phyloP scores from a whole-genome alignment of 2,329 filamentous ascomycete genomes.

The Lachnellula willkommii region DNA sequence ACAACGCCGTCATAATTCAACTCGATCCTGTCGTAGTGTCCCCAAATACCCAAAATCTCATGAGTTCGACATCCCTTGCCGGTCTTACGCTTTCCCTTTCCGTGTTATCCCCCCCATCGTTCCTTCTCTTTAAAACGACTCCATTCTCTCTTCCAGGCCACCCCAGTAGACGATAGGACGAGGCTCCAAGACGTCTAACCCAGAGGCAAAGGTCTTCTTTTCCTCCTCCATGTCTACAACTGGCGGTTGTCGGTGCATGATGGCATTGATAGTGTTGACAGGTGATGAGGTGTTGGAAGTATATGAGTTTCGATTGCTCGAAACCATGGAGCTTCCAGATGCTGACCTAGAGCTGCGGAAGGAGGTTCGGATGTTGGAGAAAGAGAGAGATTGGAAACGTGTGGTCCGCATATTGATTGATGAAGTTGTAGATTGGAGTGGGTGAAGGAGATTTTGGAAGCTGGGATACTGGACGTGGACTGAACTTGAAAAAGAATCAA shows the following conservation, averaged over 20 bases:
- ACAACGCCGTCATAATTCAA: slow-evolving; percentile 15
- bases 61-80: background rate
- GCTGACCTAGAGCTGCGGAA: slow-evolving; percentile 46
- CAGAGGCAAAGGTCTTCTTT: slow-evolving; percentile 46
- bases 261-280: slow-evolving; percentile 50
- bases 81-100: background rate
- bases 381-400: slow-evolving; percentile 37
- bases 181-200: slow-evolving; percentile 55
- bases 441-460: background rate
- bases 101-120: background rate
- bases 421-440: background rate
- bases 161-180: slow-evolving; percentile 59
- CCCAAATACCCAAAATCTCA: slow-evolving; percentile 1
- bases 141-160: slow-evolving; percentile 56
- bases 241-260: slow-evolving; percentile 54
- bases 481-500: background rate
- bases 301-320: slow-evolving; percentile 33
- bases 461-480: background rate
- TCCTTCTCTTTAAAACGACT: slow-evolving; percentile 16
- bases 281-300: slow-evolving; percentile 39
- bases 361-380: slow-evolving; percentile 50
- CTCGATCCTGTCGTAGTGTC: slow-evolving; percentile 18
- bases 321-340: slow-evolving; percentile 26
- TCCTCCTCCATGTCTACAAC: slow-evolving; percentile 55
- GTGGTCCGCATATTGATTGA: slow-evolving; percentile 27